These are phyloP conservation scores for Chrysanthemum seticuspe DNA, from an alignment of 129 eudicot species.

Conservation along the genomic window DNA sequence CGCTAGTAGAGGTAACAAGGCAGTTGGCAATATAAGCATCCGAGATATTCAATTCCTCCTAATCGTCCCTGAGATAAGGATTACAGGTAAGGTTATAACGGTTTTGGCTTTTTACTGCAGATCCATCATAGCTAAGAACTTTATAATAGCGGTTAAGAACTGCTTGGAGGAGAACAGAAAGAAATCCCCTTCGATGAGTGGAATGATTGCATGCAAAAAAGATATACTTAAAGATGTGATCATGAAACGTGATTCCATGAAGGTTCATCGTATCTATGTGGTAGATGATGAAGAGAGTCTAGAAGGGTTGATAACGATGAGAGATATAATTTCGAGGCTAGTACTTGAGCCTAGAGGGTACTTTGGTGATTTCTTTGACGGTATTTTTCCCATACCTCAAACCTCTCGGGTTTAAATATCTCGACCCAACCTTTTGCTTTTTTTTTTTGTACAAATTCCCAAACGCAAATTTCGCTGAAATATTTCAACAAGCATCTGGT, in stretches of 20 bases:
- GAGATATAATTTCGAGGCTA: slow-evolving; percentile 88
- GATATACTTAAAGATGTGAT: slow-evolving; percentile 74
- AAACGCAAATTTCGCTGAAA: neutral
- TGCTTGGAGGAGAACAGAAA: slow-evolving; percentile 49
- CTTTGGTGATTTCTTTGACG: slow-evolving; percentile 94
- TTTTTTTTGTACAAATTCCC: neutral
- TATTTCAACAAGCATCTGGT: neutral
- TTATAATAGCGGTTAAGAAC: slow-evolving; percentile 66
- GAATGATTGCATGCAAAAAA: slow-evolving; percentile 72
- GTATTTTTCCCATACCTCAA: slow-evolving; percentile 80
- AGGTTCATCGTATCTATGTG: slow-evolving; percentile 81
- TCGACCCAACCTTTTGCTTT: neutral
- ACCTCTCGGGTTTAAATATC: slow-evolving; percentile 56
- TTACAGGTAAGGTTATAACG: slow-evolving; percentile 54
- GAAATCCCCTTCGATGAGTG: slow-evolving; percentile 46
- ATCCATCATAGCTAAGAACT: slow-evolving; percentile 86
- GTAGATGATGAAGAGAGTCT: slow-evolving; percentile 66
- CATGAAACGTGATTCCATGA: slow-evolving; percentile 65
- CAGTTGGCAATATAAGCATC: slow-evolving; percentile 84
- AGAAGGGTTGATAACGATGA: slow-evolving; percentile 81
- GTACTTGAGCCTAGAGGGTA: slow-evolving; percentile 94
- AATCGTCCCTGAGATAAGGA: slow-evolving; percentile 81
- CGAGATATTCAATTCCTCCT: slow-evolving; percentile 78
- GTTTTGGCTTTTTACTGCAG: slow-evolving; percentile 42
- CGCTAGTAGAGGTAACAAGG: slow-evolving; percentile 63